A percentile compares a stretch with the other conserved stretches of the same genome.
These are phyloP conservation scores for Naganishia sp. DNA, from an alignment of 1,284 basidiomycete species.

Conservation along the genomic window DNA sequence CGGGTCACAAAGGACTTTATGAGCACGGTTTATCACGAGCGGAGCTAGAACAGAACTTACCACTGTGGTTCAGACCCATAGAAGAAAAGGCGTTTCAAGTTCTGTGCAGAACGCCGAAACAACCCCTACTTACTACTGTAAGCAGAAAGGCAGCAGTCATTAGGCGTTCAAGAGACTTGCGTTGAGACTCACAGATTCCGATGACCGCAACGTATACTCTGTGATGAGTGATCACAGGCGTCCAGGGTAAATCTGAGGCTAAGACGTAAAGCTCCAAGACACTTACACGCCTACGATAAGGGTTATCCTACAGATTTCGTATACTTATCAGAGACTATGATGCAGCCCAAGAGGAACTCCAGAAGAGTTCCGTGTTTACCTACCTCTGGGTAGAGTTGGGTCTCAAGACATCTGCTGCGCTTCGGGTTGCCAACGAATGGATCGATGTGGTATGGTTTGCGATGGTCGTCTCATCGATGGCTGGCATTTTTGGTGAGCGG, in stretches of 20 bases:
- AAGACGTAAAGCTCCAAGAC: not conserved
- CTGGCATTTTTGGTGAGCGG: not conserved
- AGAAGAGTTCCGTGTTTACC: not conserved
- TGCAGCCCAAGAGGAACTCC: not conserved
- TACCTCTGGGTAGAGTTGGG: conserved; percentile 38
- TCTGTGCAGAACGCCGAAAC: no score
- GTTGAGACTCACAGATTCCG: conserved; percentile 42
- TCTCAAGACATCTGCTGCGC: conserved; percentile 16
- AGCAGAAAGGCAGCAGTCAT: no score
- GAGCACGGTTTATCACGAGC: no score
- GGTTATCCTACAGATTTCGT: conserved; percentile 40
- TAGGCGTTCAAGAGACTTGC: no score
- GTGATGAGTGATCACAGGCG: not conserved
- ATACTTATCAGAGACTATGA: not conserved
- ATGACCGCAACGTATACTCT: conserved; percentile 44
- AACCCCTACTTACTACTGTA: no score
- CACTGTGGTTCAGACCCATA: no score
- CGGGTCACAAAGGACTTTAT: no score
- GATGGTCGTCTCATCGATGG: not conserved
- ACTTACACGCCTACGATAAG: conserved; percentile 44
- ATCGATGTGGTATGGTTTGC: not conserved
- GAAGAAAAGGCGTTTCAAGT: no score
- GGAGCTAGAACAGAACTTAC: no score
- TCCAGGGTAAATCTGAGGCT: not conserved
- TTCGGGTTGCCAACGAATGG: not conserved